Base-by-base conservation (phyloP, 2,329 filamentous ascomycete species). In the Penicillium sp. region DNA sequence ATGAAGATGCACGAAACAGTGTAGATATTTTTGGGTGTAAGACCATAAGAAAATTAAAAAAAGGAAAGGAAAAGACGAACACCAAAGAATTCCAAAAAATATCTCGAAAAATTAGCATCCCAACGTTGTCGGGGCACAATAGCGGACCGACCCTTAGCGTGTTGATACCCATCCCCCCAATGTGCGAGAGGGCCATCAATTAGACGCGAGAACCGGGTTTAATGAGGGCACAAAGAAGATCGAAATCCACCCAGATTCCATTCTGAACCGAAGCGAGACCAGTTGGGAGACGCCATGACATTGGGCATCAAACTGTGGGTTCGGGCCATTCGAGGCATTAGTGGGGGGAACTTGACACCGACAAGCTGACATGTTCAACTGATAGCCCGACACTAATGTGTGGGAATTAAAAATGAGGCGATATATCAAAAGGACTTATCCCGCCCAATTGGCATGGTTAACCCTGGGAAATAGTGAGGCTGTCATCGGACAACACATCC, bases 1-100 rank as follows among this genome's bases (percentile, higher is more conserved):
- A 72, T 71, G 58, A 62, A 58, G 55, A 63, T 66, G 65, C 70
- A 72, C 69, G 67, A 67, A 60, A 3, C 15, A 25, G 23, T 4
- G 63, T 55, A 65, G 64, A 65, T 67, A 55, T 59, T 65, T 66
- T 52, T 16, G 31, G 55, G 60, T 34, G 65, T 60, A 67, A 58
- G 61, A 59, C 54, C 55, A 60, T 52, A 16, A 39, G 37, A 29
- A 23, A 54, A 32, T 31, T 31, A 21, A 41, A 50, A 50, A 58
- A 58, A 59, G 54, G 50, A 52, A 49, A 41, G 46, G 56, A 46
- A 45, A 49, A 37, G 13, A 2, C 23, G 18, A 54, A 44, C 16
- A 45, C 51, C 42, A 27, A 44, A 55, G 40, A 49, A 52, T n/a
- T 46, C 9, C 51, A 58, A 57, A 50, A 53, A 54, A 50, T 59